Evolutionary conservation across 495 filamentous ascomycete genomes (phyloP).

Genomic region (Venustampulla echinocandica): DNA sequence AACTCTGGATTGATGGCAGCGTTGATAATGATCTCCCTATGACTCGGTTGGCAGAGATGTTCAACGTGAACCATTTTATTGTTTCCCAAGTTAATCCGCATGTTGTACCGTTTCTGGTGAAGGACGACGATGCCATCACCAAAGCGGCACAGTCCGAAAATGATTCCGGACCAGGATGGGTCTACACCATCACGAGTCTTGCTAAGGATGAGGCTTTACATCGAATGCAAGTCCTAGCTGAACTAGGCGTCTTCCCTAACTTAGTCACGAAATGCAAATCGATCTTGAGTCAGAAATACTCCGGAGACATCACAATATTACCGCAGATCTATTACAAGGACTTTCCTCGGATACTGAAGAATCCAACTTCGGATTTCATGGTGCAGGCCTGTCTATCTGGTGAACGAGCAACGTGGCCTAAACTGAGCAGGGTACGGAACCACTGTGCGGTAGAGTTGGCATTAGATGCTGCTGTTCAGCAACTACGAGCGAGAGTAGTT

Average conservation of each 20-base stretch:
- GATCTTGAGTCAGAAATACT: constrained; percentile 82
- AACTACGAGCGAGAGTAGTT: constrained; percentile 63
- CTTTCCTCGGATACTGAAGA: constrained; percentile 68
- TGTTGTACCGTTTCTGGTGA: constrained; percentile 76
- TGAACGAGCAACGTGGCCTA: constrained; percentile 86
- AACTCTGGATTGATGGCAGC: constrained; percentile 85
- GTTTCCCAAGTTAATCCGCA: constrained; percentile 96
- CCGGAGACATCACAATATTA: constrained; percentile 92
- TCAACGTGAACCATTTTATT: constrained; percentile 97
- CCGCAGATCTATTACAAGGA: constrained; percentile 68
- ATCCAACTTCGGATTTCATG: constrained; percentile 91
- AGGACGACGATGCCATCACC: constrained; percentile 51
- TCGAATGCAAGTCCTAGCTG: constrained; percentile 70
- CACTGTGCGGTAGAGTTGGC: constrained; percentile 81
- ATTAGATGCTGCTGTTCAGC: constrained; percentile 72
- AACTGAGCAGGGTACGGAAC: constrained; percentile 71
- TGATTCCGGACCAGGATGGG: constrained; percentile 47
- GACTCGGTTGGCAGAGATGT: constrained; percentile 86
- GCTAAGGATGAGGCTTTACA: constrained; percentile 77
- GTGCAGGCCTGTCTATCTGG: constrained; percentile 62
- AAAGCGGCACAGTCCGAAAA: constrained; percentile 30
- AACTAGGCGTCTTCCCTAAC: constrained; percentile 77
- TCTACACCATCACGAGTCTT: constrained; percentile 60
- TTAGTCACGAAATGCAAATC: constrained; percentile 69
- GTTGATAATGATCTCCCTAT: constrained; percentile 93